Evolutionary conservation across 1,284 basidiomycete species (phyloP).

Genomic region (Sporisorium reilianum): DNA sequence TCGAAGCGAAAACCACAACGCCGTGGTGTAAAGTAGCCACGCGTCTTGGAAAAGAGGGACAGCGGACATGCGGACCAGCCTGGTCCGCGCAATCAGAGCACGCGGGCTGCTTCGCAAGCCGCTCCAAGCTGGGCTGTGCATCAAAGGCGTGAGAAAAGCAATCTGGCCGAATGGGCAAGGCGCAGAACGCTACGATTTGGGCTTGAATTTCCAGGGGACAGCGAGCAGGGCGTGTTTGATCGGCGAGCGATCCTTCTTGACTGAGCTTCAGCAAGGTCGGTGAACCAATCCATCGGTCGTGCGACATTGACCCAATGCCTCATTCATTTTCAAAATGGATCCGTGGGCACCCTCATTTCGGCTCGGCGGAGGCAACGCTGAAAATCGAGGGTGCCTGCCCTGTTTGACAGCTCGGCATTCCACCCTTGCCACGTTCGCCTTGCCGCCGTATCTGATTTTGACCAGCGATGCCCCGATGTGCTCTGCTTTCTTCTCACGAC

Average conservation of each 20-base stretch:
- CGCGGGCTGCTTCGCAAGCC: neutral
- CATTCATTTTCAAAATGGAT: neutral
- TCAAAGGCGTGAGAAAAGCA: neutral
- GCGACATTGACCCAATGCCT: neutral
- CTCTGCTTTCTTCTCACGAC: neutral
- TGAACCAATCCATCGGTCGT: neutral
- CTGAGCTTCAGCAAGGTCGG: too few relatives aligned
- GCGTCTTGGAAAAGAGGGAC: neutral
- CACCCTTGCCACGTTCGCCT: neutral
- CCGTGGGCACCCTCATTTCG: neutral
- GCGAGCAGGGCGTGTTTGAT: constrained; percentile 7
- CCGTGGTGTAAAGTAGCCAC: constrained; percentile 1
- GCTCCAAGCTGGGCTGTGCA: neutral
- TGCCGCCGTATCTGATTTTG: neutral
- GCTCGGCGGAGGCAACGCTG: too few relatives aligned
- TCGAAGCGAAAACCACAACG: neutral
- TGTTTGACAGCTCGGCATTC: neutral
- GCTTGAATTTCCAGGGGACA: constrained; percentile 15
- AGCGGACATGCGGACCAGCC: neutral
- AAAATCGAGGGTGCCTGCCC: neutral
- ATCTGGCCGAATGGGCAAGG: too few relatives aligned
- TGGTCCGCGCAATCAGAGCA: neutral
- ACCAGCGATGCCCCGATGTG: neutral
- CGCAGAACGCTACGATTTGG: neutral
- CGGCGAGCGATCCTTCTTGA: constrained; percentile 14